A percentile compares a stretch with the other conserved stretches of the same genome.
phyloP scores from a whole-genome alignment of 2,329 filamentous ascomycete genomes.

The Talaromyces islandicus region DNA sequence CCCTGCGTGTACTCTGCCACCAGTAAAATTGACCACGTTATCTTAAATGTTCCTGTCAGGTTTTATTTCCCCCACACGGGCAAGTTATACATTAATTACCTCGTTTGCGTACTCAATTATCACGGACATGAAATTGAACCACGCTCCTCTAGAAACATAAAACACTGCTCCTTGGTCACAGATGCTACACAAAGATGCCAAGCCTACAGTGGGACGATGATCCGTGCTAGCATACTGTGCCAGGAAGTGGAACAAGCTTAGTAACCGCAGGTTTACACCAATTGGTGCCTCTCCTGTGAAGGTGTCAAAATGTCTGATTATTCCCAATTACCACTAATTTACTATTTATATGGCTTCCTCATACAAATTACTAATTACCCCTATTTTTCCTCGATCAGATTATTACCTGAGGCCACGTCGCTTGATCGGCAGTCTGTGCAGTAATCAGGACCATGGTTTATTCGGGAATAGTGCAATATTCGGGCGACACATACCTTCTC shows the following conservation, averaged over 20 bases:
- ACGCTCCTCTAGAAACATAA: not conserved
- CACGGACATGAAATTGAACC: slow-evolving; percentile 1
- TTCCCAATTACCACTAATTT: too few species aligned
- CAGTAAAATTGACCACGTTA: not conserved
- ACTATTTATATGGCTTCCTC: too few species aligned
- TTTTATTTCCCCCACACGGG: slow-evolving; percentile 2
- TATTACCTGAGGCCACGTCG: too few species aligned
- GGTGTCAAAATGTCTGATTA: too few species aligned
- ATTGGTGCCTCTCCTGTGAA: too few species aligned
- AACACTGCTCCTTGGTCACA: not conserved
- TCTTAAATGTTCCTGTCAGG: not conserved
- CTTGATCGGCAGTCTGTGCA: too few species aligned
- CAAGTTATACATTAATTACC: not conserved
- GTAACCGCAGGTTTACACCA: too few species aligned
- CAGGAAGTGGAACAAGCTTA: too few species aligned
- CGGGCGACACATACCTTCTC: slow-evolving; percentile 7
- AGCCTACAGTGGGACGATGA: not conserved
- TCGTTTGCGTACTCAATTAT: not conserved
- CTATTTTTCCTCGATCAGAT: too few species aligned
- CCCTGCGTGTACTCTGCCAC: not conserved
- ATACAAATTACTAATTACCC: too few species aligned
- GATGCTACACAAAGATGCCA: not conserved
- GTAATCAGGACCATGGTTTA: too few species aligned
- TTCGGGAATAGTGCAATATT: too few species aligned
- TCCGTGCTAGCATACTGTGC: slow-evolving; percentile 2